Conservation (phyloP, 805 yeast species). For the Myxozyma mucilagina region DNA sequence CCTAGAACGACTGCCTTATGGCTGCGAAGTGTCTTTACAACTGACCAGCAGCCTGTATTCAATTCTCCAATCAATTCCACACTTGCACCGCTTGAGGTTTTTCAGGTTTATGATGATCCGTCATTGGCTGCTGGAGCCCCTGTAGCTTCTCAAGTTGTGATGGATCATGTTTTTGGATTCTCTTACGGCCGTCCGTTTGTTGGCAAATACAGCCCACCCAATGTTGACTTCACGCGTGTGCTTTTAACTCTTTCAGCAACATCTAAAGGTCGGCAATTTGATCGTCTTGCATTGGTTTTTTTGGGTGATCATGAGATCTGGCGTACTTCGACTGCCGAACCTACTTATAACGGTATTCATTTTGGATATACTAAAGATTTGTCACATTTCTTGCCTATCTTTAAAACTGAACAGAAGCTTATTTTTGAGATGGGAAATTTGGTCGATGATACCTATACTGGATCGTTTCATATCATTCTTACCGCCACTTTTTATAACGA, state of each 20-base stretch:
- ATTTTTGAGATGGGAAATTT: conserved; percentile 66
- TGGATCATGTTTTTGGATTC: conserved; percentile 38
- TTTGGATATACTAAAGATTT: conserved; percentile 66
- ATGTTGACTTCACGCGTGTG: conserved; percentile 41
- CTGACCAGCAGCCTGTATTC: neutral
- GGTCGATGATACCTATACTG: conserved; percentile 54
- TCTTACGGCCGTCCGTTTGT: conserved; percentile 41
- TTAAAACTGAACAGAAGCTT: conserved; percentile 45
- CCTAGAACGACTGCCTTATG: neutral
- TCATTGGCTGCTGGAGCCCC: conserved; percentile 17
- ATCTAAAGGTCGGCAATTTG: conserved; percentile 42
- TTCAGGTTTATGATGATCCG: conserved; percentile 34
- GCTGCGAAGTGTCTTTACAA: neutral
- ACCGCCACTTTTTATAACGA: conserved; percentile 51
- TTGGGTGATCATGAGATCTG: conserved; percentile 63
- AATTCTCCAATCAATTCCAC: neutral
- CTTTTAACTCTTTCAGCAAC: conserved; percentile 39
- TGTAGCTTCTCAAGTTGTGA: conserved; percentile 28
- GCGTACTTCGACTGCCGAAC: conserved; percentile 86
- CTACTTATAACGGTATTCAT: conserved; percentile 52
- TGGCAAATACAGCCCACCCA: conserved; percentile 39
- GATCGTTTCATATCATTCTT: conserved; percentile 58
- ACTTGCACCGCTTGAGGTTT: conserved; percentile 21
- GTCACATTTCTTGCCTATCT: conserved; percentile 54
- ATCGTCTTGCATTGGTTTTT: conserved; percentile 43